Base-by-base conservation (phyloP, 257 asterid genomes). In the Capsicum baccatum region DNA sequence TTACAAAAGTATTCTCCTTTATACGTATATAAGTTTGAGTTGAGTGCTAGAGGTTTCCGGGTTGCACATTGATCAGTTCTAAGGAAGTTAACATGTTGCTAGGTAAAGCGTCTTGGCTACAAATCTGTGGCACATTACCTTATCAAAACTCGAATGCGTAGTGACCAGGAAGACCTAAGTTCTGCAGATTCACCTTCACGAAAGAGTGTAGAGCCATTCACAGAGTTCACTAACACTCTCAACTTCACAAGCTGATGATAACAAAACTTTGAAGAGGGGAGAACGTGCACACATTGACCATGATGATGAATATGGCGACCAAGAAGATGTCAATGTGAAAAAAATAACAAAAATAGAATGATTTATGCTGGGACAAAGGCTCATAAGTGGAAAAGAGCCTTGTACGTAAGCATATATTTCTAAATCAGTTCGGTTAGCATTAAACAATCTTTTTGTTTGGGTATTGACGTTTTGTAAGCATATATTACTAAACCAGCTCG, bases 61-160 rank as follows among this genome's bases (percentile, higher is more conserved):
- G 85, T 8, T 81, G 54, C 16, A 80, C 42, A 39, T 26, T 26
- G 42, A 39, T 70, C 58, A 35, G 74, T 59, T 37, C 60, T 71
- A 71, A 84, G 79, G 74, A 87, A 74, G 79, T 33, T 7, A n/a
- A 47, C 50, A 12, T 73, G 48, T 39, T 56, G 76, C 54, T 89
- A 93, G 97, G 97, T 88, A 50, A 15, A 6, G 64, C 67, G 42
- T 13, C 92, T 88, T 73, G 96, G 97, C 80, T 92, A 83, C 92
- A 93, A 89, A 87, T 93, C 97, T 19, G 97, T 92, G 85, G 96
- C 97, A 14, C 97, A 94, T 90, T 94, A 91, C 86, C 97, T 94
- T 82, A 89, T 94, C 35, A 80, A 80, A 48, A 90, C 91, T 79
- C 85, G 81, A 8, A 78, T 67, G 55, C 86, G 55, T 78, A 85